Conservation (phyloP, 2,329 filamentous ascomycete genomes). For the Colletotrichum sp. region DNA sequence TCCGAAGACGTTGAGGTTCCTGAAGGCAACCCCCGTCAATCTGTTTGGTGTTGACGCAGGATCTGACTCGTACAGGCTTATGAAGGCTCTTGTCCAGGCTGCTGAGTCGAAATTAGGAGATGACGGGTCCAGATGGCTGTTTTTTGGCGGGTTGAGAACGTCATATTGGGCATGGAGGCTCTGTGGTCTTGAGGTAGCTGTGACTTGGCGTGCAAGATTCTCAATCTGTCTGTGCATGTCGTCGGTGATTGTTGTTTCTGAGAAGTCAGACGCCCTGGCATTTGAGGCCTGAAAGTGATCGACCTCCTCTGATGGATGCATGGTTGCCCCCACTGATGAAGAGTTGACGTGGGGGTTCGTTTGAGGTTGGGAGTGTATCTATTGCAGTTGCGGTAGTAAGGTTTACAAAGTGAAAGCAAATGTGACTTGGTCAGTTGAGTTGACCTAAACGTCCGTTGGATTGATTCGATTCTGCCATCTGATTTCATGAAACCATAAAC, state of each 20-base stretch:
- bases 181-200: not conserved
- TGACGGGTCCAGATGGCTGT: constrained; percentile 25
- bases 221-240: not conserved
- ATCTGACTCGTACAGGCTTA: constrained; percentile 30
- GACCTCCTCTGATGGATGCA: not conserved
- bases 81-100: constrained; percentile 30
- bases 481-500: not conserved
- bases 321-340: not conserved
- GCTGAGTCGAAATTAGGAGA: constrained; percentile 30
- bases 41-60: constrained; percentile 25
- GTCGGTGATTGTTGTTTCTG: not conserved
- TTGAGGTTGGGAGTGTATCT: not conserved
- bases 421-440: not conserved
- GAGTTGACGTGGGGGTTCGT: not conserved
- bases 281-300: not conserved
- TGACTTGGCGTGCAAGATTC: constrained; percentile 11
- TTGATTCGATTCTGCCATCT: not conserved
- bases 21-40: constrained; percentile 31
- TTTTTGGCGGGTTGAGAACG: constrained; percentile 14
- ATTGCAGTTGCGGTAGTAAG: not conserved
- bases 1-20: constrained; percentile 29
- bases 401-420: not conserved
- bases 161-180: not conserved
- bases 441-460: not conserved
- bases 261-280: not conserved